Evolutionary conservation across 768 basidiomycete species (phyloP).

Genomic region (Chalciporus pseudorubinellus): DNA sequence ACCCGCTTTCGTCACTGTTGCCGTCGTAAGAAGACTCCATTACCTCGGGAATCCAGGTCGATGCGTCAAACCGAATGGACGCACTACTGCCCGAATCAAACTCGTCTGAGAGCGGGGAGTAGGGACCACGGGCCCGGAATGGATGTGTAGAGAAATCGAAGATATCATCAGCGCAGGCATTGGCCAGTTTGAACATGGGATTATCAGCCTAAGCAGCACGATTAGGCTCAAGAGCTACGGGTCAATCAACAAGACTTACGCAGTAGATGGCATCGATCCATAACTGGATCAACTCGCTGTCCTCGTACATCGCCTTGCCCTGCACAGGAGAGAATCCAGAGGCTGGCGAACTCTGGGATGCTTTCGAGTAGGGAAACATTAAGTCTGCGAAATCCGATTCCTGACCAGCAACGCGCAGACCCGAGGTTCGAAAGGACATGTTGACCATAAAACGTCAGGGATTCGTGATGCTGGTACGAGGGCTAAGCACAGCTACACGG

Average conservation of each 20-base stretch:
- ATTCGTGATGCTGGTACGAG: conserved; percentile 10
- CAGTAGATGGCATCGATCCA: conserved; percentile 27
- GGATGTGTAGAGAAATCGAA: conserved; percentile 20
- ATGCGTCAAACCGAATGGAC: conserved; percentile 14
- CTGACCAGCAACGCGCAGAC: conserved; percentile 31
- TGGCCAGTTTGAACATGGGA: conserved; percentile 1
- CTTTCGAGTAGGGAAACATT: conserved; percentile 11
- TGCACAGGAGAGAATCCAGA: conserved; percentile 7
- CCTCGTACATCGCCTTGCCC: conserved; percentile 23
- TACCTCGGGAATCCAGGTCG: conserved; percentile 20
- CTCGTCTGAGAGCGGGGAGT: conserved; percentile 25
- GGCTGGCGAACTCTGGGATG: conserved; percentile 1
- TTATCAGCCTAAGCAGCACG: conserved; percentile 14
- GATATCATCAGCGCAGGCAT: neutral
- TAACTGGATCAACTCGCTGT: conserved; percentile 22
- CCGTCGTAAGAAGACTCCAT: conserved; percentile 12
- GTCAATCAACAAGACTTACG: conserved; percentile 14
- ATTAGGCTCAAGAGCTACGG: neutral
- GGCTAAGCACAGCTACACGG: conserved; percentile 31
- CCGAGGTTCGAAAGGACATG: conserved; percentile 21
- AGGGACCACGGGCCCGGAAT: conserved; percentile 9
- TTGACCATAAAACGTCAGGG: conserved; percentile 7
- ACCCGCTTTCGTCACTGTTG: conserved; percentile 22
- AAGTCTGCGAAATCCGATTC: conserved; percentile 13
- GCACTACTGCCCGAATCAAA: conserved; percentile 19